phyloP scores from a whole-genome alignment of 805 yeast species.

The Danielia oregonensis region DNA sequence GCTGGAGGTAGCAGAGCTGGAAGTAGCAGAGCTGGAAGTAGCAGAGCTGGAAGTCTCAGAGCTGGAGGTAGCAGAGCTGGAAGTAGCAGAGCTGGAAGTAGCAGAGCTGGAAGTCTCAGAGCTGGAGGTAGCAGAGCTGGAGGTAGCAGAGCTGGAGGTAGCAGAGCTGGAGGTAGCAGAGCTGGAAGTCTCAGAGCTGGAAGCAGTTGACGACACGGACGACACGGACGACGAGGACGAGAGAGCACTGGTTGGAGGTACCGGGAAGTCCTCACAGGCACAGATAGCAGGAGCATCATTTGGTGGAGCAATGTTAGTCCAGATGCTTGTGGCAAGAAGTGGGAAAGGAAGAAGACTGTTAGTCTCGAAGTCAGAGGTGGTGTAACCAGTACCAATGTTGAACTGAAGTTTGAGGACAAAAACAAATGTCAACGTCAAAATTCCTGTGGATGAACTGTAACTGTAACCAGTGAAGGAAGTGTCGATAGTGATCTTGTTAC shows the following conservation, averaged over 20 bases:
- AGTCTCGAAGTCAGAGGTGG: conserved; percentile 1
- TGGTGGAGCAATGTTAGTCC: conserved; percentile 1
- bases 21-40: not conserved
- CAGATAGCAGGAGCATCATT: not conserved
- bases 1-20: too few species aligned
- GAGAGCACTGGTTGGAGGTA: not conserved
- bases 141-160: conserved; percentile 1
- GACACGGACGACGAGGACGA: too few species aligned
- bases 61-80: too few species aligned
- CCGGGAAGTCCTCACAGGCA: conserved; percentile 1
- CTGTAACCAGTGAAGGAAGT: conserved; percentile 3
- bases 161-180: not conserved
- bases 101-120: not conserved
- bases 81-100: not conserved
- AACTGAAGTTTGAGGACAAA: conserved; percentile 1
- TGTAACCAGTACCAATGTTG: conserved; percentile 8
- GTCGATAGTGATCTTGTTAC: conserved; percentile 6
- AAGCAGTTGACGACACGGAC: not conserved
- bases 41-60: too few species aligned
- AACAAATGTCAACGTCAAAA: conserved; percentile 5
- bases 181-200: conserved; percentile 1
- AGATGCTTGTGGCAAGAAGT: not conserved
- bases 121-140: conserved; percentile 1
- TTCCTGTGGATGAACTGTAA: conserved; percentile 6
- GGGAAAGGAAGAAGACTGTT: not conserved